Evolutionary conservation across 1,284 basidiomycete genomes (phyloP).

Genomic region (Amylostereum areolatum): DNA sequence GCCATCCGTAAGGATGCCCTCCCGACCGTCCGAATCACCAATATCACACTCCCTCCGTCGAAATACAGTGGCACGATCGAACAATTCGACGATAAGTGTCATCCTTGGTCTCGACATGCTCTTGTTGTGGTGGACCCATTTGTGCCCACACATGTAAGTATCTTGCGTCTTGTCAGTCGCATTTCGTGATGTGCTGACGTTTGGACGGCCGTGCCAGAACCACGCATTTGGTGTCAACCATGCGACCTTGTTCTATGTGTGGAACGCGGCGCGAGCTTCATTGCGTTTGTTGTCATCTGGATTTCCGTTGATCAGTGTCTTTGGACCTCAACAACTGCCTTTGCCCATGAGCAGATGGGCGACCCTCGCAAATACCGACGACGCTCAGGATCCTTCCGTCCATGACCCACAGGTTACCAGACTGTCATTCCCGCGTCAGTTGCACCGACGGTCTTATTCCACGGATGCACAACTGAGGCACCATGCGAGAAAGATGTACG

Average conservation of each 20-base stretch:
- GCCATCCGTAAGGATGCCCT: slow-evolving; percentile 1
- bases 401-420: too few species aligned
- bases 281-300: slow-evolving; percentile 2
- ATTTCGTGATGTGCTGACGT: neutral
- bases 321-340: slow-evolving; percentile 10
- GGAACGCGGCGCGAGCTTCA: slow-evolving; percentile 6
- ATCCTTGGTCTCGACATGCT: slow-evolving; percentile 10
- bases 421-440: too few species aligned
- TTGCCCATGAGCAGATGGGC: too few species aligned
- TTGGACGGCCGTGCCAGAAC: slow-evolving; percentile 1
- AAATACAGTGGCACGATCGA: slow-evolving; percentile 2
- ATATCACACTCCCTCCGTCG: neutral
- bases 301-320: slow-evolving; percentile 6
- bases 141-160: slow-evolving; percentile 11
- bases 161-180: neutral
- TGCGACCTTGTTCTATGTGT: slow-evolving; percentile 7
- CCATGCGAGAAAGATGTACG: slow-evolving; percentile 5
- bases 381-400: too few species aligned
- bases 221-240: slow-evolving; percentile 10
- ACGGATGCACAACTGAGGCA: slow-evolving; percentile 1
- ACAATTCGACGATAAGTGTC: slow-evolving; percentile 2
- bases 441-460: slow-evolving; percentile 3
- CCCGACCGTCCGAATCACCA: slow-evolving; percentile 6
- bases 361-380: too few species aligned
- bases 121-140: slow-evolving; percentile 13